A percentile compares a stretch with the other conserved stretches of the same genome.
Conservation (phyloP, 768 basidiomycete genomes). For the Flagelloscypha sp. region DNA sequence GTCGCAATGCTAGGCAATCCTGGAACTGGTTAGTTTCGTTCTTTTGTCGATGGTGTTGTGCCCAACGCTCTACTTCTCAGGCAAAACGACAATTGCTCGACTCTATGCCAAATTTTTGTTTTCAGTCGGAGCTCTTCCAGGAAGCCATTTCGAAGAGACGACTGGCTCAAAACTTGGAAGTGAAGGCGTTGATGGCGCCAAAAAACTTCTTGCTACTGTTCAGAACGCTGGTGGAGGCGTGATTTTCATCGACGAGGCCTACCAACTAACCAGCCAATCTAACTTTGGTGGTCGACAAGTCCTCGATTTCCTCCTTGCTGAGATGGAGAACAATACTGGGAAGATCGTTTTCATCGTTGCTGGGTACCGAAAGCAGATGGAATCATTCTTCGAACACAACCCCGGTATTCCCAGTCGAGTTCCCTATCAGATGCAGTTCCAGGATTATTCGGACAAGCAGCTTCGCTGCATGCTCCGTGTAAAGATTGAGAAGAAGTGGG, state of each 20-base stretch:
- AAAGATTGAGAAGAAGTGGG: slow-evolving; percentile 26
- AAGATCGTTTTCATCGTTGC: slow-evolving; percentile 62
- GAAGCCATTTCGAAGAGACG: slow-evolving; percentile 48
- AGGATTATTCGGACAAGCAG: slow-evolving; percentile 44
- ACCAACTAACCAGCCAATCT: slow-evolving; percentile 47
- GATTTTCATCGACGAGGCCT: slow-evolving; percentile 67
- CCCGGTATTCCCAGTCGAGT: slow-evolving; percentile 64
- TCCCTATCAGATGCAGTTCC: slow-evolving; percentile 49
- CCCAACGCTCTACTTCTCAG: slow-evolving; percentile 24
- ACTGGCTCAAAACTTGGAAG: slow-evolving; percentile 52
- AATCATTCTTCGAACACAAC: slow-evolving; percentile 70
- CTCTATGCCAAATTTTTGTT: slow-evolving; percentile 55
- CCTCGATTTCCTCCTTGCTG: slow-evolving; percentile 61
- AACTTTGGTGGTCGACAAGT: slow-evolving; percentile 47
- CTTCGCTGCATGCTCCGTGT: slow-evolving; percentile 30
- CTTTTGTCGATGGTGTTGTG: neutral
- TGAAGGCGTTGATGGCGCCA: slow-evolving; percentile 45
- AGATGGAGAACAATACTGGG: slow-evolving; percentile 67
- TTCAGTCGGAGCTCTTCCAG: slow-evolving; percentile 46
- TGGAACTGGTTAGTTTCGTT: slow-evolving; percentile 48
- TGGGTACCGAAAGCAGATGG: slow-evolving; percentile 67
- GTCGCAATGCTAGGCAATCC: slow-evolving; percentile 61
- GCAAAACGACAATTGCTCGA: slow-evolving; percentile 64
- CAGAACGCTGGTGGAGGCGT: slow-evolving; percentile 50
- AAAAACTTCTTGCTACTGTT: slow-evolving; percentile 40